phyloP scores from a whole-genome alignment of 768 basidiomycete species.

The Coprinopsis cinerea region DNA sequence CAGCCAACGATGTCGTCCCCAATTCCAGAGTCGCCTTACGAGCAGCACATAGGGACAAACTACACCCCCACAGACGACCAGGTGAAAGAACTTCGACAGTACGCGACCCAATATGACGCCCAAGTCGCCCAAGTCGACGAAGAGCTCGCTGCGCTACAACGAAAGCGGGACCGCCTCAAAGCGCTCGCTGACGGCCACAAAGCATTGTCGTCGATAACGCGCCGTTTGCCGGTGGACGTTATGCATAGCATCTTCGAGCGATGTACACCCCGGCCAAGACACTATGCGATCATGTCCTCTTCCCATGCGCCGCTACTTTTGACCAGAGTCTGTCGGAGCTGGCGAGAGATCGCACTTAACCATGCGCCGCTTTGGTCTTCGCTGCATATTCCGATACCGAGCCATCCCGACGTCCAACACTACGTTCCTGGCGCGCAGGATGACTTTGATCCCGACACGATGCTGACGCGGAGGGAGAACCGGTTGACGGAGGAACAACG shows the following conservation, averaged over 20 bases:
- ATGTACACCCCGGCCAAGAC: too few species aligned
- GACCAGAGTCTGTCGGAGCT: conserved; percentile 16
- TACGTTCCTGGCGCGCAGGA: neutral
- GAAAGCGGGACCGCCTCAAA: conserved; percentile 6
- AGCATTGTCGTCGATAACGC: conserved; percentile 13
- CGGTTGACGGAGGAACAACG: neutral
- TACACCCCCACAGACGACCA: conserved; percentile 11
- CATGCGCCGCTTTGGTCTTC: conserved; percentile 16
- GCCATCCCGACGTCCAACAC: conserved; percentile 3
- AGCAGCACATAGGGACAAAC: conserved; percentile 9
- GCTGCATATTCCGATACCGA: conserved; percentile 17
- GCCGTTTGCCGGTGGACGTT: conserved; percentile 16
- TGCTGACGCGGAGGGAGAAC: neutral
- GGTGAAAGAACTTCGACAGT: conserved; percentile 2
- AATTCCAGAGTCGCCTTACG: conserved; percentile 8
- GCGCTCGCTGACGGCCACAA: conserved; percentile 6
- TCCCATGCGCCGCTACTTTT: conserved; percentile 16
- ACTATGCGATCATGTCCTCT: conserved; percentile 17
- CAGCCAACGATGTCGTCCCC: too few species aligned
- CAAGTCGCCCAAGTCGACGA: conserved; percentile 5
- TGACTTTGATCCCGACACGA: too few species aligned
- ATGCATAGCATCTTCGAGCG: conserved; percentile 16
- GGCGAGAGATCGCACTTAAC: conserved; percentile 14
- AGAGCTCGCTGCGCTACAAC: conserved; percentile 7
- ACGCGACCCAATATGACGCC: conserved; percentile 4